phyloP scores from a whole-genome alignment of 495 filamentous ascomycete genomes.

The Xylona heveae region DNA sequence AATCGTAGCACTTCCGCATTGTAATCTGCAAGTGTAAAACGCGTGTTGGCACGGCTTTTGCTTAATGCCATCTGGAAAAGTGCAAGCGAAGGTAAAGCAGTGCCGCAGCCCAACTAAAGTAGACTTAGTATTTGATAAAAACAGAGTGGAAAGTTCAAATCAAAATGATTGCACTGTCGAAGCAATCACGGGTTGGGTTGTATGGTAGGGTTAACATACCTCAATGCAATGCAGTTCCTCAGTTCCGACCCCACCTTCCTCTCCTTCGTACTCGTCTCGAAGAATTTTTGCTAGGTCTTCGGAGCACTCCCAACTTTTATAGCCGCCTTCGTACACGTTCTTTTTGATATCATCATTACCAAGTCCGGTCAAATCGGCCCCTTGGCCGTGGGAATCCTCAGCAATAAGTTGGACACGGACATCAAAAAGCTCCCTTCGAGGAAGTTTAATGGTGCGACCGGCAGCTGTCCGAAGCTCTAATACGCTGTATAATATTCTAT shows the following conservation, averaged over 20 bases:
- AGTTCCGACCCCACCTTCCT: slow-evolving; percentile 10
- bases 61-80: slow-evolving; percentile 49
- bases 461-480: slow-evolving; percentile 29
- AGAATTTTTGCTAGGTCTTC: slow-evolving; percentile 66
- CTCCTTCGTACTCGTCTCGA: slow-evolving; percentile 7
- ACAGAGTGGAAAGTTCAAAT: slow-evolving; percentile 7
- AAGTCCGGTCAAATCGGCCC: slow-evolving; percentile 25
- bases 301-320: slow-evolving; percentile 96
- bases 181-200: background rate
- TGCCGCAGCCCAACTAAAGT: slow-evolving; percentile 71
- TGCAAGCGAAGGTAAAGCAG: slow-evolving; percentile 61
- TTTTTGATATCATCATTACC: slow-evolving; percentile 72
- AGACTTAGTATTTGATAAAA: slow-evolving; percentile 5
- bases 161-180: background rate
- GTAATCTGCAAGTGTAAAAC: slow-evolving; percentile 71
- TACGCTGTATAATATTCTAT: slow-evolving; percentile 52
- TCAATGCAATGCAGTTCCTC: slow-evolving; percentile 32
- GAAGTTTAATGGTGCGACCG: slow-evolving; percentile 31
- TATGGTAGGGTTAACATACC: slow-evolving; percentile 24
- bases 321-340: slow-evolving; percentile 90
- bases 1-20: slow-evolving; percentile 69
- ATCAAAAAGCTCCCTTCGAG: slow-evolving; percentile 80
- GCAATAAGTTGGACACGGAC: slow-evolving; percentile 87
- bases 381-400: slow-evolving; percentile 36
- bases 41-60: slow-evolving; percentile 14